phyloP scores from a whole-genome alignment of 2,329 filamentous ascomycete genomes.

The Aureobasidium sp. region DNA sequence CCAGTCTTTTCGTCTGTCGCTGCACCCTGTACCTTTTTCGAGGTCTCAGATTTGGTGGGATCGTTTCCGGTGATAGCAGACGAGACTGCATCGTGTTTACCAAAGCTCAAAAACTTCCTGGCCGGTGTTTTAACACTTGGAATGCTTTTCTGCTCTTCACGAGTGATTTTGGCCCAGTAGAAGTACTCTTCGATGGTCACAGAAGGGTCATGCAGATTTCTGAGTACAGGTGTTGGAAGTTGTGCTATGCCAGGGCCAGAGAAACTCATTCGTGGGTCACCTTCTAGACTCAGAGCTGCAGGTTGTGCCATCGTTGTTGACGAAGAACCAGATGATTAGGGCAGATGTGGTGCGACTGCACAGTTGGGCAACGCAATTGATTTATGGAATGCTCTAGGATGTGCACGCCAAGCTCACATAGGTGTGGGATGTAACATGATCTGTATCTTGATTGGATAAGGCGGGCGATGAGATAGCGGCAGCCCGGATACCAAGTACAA shows the following conservation, averaged over 20 bases:
- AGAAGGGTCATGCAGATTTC: constrained; percentile 21
- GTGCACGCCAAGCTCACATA: background rate
- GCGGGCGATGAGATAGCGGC: background rate
- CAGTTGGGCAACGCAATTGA: background rate
- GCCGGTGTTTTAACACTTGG: constrained; percentile 18
- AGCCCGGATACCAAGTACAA: background rate
- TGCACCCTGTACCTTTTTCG: background rate
- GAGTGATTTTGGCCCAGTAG: constrained; percentile 33
- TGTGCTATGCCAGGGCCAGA: background rate
- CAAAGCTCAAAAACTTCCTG: constrained; percentile 16
- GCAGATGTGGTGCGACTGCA: background rate
- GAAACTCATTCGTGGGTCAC: constrained; percentile 2
- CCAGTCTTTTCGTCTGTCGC: background rate
- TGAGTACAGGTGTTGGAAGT: background rate
- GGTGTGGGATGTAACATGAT: background rate
- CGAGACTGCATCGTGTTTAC: background rate
- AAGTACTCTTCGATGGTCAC: constrained; percentile 35
- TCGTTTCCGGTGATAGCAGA: background rate
- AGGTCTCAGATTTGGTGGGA: background rate
- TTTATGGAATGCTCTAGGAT: background rate
- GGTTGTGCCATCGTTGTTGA: constrained; percentile 2
- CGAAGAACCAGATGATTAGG: background rate
- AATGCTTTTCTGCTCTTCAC: constrained; percentile 27
- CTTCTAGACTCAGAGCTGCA: constrained; percentile 11
- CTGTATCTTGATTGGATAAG: background rate